These are phyloP conservation scores for Candida maesae DNA, from an alignment of 805 yeast genomes.

Conservation along the genomic window DNA sequence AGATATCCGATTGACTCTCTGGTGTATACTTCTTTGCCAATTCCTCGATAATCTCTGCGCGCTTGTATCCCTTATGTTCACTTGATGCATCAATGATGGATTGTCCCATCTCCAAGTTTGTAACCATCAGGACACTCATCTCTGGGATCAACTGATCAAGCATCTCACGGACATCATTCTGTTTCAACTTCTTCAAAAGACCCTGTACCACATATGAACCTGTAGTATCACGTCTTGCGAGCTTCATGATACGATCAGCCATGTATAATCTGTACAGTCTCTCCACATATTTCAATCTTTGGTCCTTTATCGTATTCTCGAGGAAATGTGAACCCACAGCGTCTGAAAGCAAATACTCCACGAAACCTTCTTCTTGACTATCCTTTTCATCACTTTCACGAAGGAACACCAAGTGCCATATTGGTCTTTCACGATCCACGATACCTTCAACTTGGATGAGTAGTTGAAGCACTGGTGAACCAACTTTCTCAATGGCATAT, in stretches of 20 bases:
- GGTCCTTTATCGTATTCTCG: constrained; percentile 62
- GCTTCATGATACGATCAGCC: constrained; percentile 65
- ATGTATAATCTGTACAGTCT: constrained; percentile 69
- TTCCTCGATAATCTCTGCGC: constrained; percentile 53
- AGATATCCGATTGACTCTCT: constrained; percentile 36
- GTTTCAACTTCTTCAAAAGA: constrained; percentile 59
- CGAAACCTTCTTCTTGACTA: constrained; percentile 68
- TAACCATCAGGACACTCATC: constrained; percentile 55
- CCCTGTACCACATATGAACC: constrained; percentile 80
- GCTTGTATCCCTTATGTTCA: constrained; percentile 51
- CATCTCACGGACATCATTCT: constrained; percentile 57
- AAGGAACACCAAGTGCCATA: constrained; percentile 63
- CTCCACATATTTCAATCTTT: constrained; percentile 65
- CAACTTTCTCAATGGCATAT: constrained; percentile 69
- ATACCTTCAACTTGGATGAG: constrained; percentile 77
- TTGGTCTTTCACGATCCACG: constrained; percentile 65
- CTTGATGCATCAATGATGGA: constrained; percentile 64
- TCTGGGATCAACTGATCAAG: constrained; percentile 65
- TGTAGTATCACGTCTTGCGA: constrained; percentile 78
- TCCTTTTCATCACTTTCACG: constrained; percentile 47
- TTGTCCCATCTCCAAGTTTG: constrained; percentile 67
- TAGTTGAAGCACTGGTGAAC: constrained; percentile 85
- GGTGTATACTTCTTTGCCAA: constrained; percentile 43
- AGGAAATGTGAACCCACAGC: constrained; percentile 93
- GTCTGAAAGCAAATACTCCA: constrained; percentile 79